These are phyloP conservation scores for Leccinum imitatum DNA, from an alignment of 768 basidiomycete genomes.

Conservation along the genomic window DNA sequence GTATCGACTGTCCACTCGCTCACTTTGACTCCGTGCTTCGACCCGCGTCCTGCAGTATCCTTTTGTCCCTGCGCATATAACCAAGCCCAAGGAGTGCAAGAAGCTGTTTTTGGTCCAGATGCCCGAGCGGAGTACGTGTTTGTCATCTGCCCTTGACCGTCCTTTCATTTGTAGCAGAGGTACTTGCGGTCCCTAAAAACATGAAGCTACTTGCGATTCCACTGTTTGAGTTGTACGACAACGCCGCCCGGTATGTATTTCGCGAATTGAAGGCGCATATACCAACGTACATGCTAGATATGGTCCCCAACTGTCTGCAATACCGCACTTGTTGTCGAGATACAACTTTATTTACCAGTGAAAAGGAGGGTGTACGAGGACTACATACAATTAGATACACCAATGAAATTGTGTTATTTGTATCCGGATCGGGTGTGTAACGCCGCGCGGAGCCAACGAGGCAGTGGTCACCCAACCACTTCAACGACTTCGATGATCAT, in stretches of 20 bases:
- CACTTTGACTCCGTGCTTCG: background rate
- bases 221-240: constrained; percentile 96
- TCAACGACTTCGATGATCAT: constrained; percentile 16
- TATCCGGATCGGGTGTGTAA: constrained; percentile 18
- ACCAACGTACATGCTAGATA: constrained; percentile 45
- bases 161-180: constrained; percentile 51
- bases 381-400: background rate
- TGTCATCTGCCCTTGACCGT: background rate
- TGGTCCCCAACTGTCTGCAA: constrained; percentile 91
- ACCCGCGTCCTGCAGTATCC: constrained; percentile 62
- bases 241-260: constrained; percentile 71
- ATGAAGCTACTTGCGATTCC: constrained; percentile 99
- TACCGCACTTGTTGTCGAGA: constrained; percentile 87
- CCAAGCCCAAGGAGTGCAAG: constrained; percentile 98
- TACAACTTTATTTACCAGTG: constrained; percentile 83
- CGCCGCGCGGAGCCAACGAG: constrained; percentile 22
- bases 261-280: background rate
- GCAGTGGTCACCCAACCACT: constrained; percentile 6
- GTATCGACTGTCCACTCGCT: constrained; percentile 28
- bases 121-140: constrained; percentile 82
- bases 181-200: constrained; percentile 95
- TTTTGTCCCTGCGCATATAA: constrained; percentile 92
- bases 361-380: background rate
- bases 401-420: background rate
- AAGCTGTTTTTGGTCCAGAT: constrained; percentile 94